A percentile compares a stretch with the other conserved stretches of the same genome.
phyloP scores from a whole-genome alignment of 129 eudicot genomes.

The Artemisia tridentata region DNA sequence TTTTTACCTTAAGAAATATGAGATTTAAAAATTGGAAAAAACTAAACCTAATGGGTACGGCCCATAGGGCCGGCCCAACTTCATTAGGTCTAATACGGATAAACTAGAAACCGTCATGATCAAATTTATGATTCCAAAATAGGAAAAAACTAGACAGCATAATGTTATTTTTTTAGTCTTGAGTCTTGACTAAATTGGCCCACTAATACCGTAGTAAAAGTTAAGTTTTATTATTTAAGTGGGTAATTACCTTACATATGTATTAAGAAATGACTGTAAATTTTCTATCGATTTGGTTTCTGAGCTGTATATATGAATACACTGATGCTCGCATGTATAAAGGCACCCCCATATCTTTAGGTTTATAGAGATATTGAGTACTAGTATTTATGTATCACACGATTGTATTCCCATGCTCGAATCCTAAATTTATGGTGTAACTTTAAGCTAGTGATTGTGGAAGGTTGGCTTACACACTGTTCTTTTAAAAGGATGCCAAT shows the following conservation, averaged over 20 bases:
- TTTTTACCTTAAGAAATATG: no score
- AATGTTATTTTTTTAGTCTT: no score
- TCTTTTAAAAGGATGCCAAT: background rate
- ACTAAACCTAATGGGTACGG: no score
- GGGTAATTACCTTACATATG: background rate
- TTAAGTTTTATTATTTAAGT: background rate
- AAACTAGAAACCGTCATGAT: no score
- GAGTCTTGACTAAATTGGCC: conserved; percentile 9
- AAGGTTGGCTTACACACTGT: background rate
- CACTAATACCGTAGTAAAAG: background rate
- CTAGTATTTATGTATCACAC: no score
- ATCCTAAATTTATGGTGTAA: background rate
- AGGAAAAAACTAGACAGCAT: no score
- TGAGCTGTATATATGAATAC: background rate
- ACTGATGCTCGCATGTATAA: background rate
- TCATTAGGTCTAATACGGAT: no score
- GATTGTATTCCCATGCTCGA: conserved; percentile 1
- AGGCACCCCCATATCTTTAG: background rate
- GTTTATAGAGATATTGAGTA: background rate
- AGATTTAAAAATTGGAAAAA: no score
- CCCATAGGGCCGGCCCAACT: no score
- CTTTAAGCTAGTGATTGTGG: conserved; percentile 10
- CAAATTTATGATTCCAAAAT: no score
- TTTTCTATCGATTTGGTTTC: background rate
- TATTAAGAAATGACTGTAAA: conserved; percentile 1